Evolutionary conservation across 2,329 filamentous ascomycete genomes (phyloP).

Genomic region (Pseudonectria foliicola): DNA sequence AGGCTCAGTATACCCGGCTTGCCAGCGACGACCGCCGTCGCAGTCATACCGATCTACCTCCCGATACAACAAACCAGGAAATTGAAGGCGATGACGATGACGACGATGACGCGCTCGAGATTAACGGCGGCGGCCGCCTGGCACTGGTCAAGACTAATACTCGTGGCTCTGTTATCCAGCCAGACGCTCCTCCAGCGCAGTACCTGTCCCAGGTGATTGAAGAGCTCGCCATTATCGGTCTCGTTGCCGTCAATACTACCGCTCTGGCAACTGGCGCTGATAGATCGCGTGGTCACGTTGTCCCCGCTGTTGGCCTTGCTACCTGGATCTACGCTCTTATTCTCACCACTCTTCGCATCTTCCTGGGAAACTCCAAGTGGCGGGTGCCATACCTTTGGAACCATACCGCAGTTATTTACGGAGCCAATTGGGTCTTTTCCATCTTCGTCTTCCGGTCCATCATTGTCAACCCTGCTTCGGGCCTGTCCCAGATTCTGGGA

Average conservation of each 20-base stretch:
- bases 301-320: conserved; percentile 59
- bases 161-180: conserved; percentile 58
- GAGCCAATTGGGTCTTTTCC: conserved; percentile 70
- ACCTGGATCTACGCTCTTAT: conserved; percentile 77
- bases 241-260: conserved; percentile 62
- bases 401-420: conserved; percentile 82
- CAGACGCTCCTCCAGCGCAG: conserved; percentile 71
- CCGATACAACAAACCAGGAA: conserved; percentile 28
- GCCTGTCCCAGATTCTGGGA: conserved; percentile 54
- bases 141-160: conserved; percentile 54
- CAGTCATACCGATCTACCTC: conserved; percentile 47
- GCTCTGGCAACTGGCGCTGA: conserved; percentile 56
- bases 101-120: conserved; percentile 49
- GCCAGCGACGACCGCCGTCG: conserved; percentile 35
- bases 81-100: conserved; percentile 49
- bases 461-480: conserved; percentile 67
- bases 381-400: conserved; percentile 75
- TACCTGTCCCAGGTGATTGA: conserved; percentile 65
- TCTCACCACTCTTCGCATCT: conserved; percentile 66
- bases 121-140: conserved; percentile 49
- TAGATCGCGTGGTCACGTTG: conserved; percentile 49
- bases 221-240: conserved; percentile 63
- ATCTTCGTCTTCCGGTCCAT: conserved; percentile 77
- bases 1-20: conserved; percentile 48
- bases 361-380: conserved; percentile 57